A percentile compares a stretch with the other conserved stretches of the same genome.
These are phyloP conservation scores for Mariannaea elegans DNA, from an alignment of 2,329 filamentous ascomycete species.

Conservation along the genomic window DNA sequence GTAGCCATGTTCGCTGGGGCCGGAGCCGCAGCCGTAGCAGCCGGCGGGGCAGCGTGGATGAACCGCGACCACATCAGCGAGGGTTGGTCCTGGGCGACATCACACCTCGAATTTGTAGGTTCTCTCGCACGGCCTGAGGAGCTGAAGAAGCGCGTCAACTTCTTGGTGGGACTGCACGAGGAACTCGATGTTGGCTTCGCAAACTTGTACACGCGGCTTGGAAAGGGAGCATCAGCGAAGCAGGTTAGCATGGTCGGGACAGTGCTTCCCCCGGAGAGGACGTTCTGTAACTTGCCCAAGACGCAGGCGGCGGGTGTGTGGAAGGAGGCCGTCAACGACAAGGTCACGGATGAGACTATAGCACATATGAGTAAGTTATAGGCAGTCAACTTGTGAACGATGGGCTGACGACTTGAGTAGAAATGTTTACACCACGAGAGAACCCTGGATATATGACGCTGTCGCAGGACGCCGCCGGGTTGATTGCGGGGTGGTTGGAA, in stretches of 20 bases:
- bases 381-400: too few species aligned
- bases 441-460: constrained; percentile 79
- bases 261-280: constrained; percentile 76
- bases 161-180: constrained; percentile 69
- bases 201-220: constrained; percentile 88
- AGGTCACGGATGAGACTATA: constrained; percentile 77
- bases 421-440: constrained; percentile 76
- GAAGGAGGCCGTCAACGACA: constrained; percentile 80
- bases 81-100: constrained; percentile 83
- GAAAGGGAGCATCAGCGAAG: constrained; percentile 68
- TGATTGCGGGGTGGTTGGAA: constrained; percentile 71
- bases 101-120: constrained; percentile 92
- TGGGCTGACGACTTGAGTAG: constrained; percentile 46
- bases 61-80: constrained; percentile 82
- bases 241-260: constrained; percentile 62
- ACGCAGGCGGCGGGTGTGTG: constrained; percentile 65
- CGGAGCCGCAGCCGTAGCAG: constrained; percentile 81
- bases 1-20: constrained; percentile 88
- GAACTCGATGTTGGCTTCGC: constrained; percentile 79
- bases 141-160: constrained; percentile 76
- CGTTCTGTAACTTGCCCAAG: constrained; percentile 86
- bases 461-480: constrained; percentile 69
- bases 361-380: constrained; percentile 76
- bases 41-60: constrained; percentile 85
- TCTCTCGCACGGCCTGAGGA: constrained; percentile 87